Evolutionary conservation across 495 filamentous ascomycete genomes (phyloP).

Genomic region (Neurospora sp.): DNA sequence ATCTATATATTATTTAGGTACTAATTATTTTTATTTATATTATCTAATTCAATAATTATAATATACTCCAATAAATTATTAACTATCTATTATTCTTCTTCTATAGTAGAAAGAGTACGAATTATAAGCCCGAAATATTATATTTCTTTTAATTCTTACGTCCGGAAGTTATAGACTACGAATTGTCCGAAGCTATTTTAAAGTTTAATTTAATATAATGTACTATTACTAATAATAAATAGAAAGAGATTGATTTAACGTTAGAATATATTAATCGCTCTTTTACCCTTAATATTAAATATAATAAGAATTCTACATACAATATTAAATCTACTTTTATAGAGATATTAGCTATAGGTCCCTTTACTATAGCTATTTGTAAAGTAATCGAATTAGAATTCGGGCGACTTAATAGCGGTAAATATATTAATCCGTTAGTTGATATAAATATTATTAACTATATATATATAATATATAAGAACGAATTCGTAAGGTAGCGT

Average conservation of each 20-base stretch:
- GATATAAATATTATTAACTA: too few species aligned
- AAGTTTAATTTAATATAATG: background rate
- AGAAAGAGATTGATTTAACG: too few species aligned
- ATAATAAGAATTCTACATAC: background rate
- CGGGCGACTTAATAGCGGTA: background rate
- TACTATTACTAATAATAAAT: too few species aligned
- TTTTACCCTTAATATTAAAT: background rate
- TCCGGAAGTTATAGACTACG: too few species aligned
- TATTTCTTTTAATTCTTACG: background rate
- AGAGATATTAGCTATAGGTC: background rate
- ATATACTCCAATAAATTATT: background rate
- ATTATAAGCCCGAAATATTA: background rate
- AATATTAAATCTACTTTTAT: background rate
- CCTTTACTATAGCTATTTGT: background rate
- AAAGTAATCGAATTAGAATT: too few species aligned
- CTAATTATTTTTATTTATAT: too few species aligned
- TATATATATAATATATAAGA: too few species aligned
- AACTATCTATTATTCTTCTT: background rate
- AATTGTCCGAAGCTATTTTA: background rate
- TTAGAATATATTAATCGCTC: too few species aligned
- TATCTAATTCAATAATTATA: background rate
- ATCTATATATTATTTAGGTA: too few species aligned
- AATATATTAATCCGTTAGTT: too few species aligned
- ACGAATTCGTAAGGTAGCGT: too few species aligned
- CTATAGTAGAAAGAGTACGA: background rate